Conservation (phyloP, 176 grass and related monocot species). For the Poa annua region DNA sequence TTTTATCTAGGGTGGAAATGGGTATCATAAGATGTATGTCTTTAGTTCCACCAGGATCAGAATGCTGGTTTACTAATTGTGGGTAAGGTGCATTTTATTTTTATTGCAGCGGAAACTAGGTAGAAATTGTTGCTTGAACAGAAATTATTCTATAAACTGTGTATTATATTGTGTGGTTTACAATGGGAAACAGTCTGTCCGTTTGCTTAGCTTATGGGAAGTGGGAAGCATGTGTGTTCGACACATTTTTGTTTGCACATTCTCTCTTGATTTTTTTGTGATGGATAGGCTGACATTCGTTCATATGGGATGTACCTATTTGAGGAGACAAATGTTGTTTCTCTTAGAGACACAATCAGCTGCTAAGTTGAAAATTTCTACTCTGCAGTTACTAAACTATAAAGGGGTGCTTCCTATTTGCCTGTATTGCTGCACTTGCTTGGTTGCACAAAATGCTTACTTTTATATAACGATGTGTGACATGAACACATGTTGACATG, state of each 20-base stretch:
- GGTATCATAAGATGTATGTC: not conserved
- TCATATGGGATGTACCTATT: not conserved
- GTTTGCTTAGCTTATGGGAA: not conserved
- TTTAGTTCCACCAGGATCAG: not conserved
- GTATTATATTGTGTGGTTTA: not conserved
- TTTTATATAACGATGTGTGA: not conserved
- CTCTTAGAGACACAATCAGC: not conserved
- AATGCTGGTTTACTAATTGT: conserved; percentile 15
- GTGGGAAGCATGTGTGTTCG: not conserved
- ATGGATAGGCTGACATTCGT: not conserved
- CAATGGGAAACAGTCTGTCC: not conserved
- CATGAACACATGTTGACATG: no score
- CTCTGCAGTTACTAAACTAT: not conserved
- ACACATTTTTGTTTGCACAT: not conserved
- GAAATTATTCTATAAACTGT: not conserved
- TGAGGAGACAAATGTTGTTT: not conserved
- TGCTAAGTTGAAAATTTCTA: not conserved
- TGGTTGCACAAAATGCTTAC: not conserved
- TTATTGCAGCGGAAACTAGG: not conserved
- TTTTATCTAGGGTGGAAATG: not conserved
- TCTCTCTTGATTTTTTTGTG: not conserved
- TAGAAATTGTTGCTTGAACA: not conserved
- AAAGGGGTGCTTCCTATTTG: not conserved
- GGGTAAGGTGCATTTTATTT: not conserved
- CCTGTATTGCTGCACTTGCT: not conserved